Conservation (phyloP, 2,329 filamentous ascomycete genomes). For the Pseudocercospora crystallina region DNA sequence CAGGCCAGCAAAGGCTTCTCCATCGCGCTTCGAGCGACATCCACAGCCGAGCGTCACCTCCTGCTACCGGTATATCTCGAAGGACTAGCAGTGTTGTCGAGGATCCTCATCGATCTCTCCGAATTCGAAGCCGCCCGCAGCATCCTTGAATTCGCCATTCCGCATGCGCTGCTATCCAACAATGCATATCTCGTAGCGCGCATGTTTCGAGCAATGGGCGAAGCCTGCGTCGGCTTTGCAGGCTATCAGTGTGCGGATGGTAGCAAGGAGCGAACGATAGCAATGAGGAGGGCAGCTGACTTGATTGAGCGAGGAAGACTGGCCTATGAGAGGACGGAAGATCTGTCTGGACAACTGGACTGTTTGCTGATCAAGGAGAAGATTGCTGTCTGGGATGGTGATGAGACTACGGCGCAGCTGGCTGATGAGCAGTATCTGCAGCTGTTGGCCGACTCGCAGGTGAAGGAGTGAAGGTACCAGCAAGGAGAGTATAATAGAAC, state of each 20-base stretch:
- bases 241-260: constrained; percentile 45
- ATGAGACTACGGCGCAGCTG: constrained; percentile 38
- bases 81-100: constrained; percentile 65
- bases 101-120: constrained; percentile 66
- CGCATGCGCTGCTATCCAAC: constrained; percentile 69
- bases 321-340: constrained; percentile 67
- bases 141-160: constrained; percentile 68
- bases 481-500: too few relatives aligned
- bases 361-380: constrained; percentile 80
- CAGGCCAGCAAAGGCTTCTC: constrained; percentile 75
- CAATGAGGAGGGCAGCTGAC: constrained; percentile 28
- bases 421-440: constrained; percentile 27
- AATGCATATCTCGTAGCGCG: constrained; percentile 62
- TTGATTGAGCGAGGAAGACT: constrained; percentile 31
- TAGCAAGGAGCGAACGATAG: constrained; percentile 26
- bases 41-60: constrained; percentile 68
- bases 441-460: constrained; percentile 9
- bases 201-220: constrained; percentile 69
- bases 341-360: constrained; percentile 69
- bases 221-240: constrained; percentile 76
- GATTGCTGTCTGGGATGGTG: constrained; percentile 69
- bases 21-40: constrained; percentile 71
- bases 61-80: constrained; percentile 72
- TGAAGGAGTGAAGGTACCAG: too few relatives aligned
- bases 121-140: constrained; percentile 68